Conservation (phyloP, 2,329 filamentous ascomycete species). For the Annulohypoxylon truncatum region DNA sequence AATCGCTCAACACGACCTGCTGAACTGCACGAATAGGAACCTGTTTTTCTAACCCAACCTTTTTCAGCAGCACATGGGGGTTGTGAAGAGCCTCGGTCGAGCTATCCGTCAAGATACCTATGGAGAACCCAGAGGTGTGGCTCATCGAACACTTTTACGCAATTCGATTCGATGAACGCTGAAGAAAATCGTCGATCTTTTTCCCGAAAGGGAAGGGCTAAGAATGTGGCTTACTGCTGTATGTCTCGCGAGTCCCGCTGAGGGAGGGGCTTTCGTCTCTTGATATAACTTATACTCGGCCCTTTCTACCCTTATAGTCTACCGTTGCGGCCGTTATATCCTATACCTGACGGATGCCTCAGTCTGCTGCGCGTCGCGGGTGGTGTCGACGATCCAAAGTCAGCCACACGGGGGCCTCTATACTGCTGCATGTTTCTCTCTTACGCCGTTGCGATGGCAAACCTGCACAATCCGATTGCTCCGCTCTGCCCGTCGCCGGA, state of each 20-base stretch:
- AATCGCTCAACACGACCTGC: slow-evolving; percentile 9
- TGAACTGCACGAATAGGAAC: neutral
- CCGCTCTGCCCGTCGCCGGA: slow-evolving; percentile 27
- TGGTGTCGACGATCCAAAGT: slow-evolving; percentile 6
- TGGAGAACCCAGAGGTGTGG: slow-evolving; percentile 24
- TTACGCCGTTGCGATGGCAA: slow-evolving; percentile 2
- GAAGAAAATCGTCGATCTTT: slow-evolving; percentile 31
- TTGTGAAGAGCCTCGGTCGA: slow-evolving; percentile 7
- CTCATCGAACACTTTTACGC: slow-evolving; percentile 26
- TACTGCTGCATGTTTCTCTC: slow-evolving; percentile 17
- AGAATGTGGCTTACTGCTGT: slow-evolving; percentile 39
- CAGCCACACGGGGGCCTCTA: slow-evolving; percentile 16
- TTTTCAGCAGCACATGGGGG: slow-evolving; percentile 32
- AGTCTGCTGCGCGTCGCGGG: slow-evolving; percentile 22
- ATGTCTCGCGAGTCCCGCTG: slow-evolving; percentile 41
- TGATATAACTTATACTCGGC: slow-evolving; percentile 20
- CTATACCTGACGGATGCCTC: slow-evolving; percentile 7
- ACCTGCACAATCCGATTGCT: slow-evolving; percentile 18
- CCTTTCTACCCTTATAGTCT: slow-evolving; percentile 7
- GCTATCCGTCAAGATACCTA: slow-evolving; percentile 9
- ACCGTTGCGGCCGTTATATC: slow-evolving; percentile 2
- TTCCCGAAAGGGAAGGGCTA: slow-evolving; percentile 29
- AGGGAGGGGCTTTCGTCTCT: slow-evolving; percentile 1
- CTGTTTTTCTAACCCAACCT: neutral
- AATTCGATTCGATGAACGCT: slow-evolving; percentile 23